phyloP scores from a whole-genome alignment of 83 land plant species.

The Diphasiastrum complanatum region DNA sequence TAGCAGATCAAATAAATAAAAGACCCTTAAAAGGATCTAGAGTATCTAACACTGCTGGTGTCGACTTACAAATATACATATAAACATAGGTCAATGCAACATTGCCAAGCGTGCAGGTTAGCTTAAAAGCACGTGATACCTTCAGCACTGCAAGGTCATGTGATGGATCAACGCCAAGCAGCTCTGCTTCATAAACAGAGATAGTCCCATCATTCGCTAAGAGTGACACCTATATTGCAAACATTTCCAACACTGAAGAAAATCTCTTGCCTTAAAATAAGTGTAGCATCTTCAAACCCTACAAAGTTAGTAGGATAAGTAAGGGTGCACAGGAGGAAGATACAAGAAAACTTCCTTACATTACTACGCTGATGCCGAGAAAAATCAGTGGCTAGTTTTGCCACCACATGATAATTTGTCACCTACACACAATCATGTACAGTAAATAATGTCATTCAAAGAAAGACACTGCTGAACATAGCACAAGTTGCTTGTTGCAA shows the following conservation, averaged over 20 bases:
- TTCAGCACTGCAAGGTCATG: constrained; percentile 92
- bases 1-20: too few species aligned
- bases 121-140: constrained; percentile 34
- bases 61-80: background rate
- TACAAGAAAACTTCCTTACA: background rate
- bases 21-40: too few species aligned
- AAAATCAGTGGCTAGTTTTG: constrained; percentile 67
- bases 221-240: constrained; percentile 45
- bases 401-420: constrained; percentile 88
- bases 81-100: background rate
- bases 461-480: background rate
- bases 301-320: background rate
- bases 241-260: background rate
- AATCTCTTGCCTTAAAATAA: too few species aligned
- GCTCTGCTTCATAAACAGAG: constrained; percentile 43
- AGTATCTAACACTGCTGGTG: too few species aligned
- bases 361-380: constrained; percentile 70
- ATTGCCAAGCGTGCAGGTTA: background rate
- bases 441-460: background rate
- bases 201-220: constrained; percentile 53
- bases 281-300: too few species aligned
- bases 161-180: constrained; percentile 73
- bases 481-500: background rate
- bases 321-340: background rate
- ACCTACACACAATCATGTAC: constrained; percentile 33